Evolutionary conservation across 2,329 filamentous ascomycete genomes (phyloP).

Genomic region (Aspergillus awamori): DNA sequence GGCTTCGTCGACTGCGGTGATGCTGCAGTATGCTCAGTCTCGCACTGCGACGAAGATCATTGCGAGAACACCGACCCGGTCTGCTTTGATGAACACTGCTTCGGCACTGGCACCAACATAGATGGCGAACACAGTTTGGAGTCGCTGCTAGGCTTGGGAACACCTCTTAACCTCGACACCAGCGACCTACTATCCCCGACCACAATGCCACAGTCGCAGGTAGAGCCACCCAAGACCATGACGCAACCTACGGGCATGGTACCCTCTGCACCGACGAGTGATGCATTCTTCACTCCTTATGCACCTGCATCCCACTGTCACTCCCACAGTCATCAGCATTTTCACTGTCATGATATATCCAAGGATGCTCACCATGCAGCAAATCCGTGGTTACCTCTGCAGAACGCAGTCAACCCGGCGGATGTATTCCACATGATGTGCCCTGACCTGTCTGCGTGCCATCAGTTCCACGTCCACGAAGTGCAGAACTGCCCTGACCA

Average conservation of each 20-base stretch:
- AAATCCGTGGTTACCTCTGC: slow-evolving; percentile 27
- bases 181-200: slow-evolving; percentile 30
- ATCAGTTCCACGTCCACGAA: slow-evolving; percentile 30
- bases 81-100: slow-evolving; percentile 46
- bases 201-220: slow-evolving; percentile 21
- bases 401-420: slow-evolving; percentile 36
- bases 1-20: slow-evolving; percentile 46
- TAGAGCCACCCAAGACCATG: slow-evolving; percentile 25
- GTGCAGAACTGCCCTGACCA: slow-evolving; percentile 18
- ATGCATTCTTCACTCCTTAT: slow-evolving; percentile 23
- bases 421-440: slow-evolving; percentile 44
- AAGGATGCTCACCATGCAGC: slow-evolving; percentile 29
- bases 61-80: slow-evolving; percentile 36
- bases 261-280: slow-evolving; percentile 19
- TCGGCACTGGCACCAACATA: slow-evolving; percentile 21
- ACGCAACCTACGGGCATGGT: slow-evolving; percentile 22
- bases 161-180: slow-evolving; percentile 34
- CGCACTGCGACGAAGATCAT: slow-evolving; percentile 32
- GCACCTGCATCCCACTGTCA: slow-evolving; percentile 28
- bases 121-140: slow-evolving; percentile 34
- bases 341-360: slow-evolving; percentile 34
- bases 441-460: slow-evolving; percentile 32
- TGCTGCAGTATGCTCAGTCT: slow-evolving; percentile 40
- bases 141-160: slow-evolving; percentile 36
- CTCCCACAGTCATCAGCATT: slow-evolving; percentile 31